phyloP scores from a whole-genome alignment of 2,329 filamentous ascomycete genomes.

The Niveomyces coronatus region DNA sequence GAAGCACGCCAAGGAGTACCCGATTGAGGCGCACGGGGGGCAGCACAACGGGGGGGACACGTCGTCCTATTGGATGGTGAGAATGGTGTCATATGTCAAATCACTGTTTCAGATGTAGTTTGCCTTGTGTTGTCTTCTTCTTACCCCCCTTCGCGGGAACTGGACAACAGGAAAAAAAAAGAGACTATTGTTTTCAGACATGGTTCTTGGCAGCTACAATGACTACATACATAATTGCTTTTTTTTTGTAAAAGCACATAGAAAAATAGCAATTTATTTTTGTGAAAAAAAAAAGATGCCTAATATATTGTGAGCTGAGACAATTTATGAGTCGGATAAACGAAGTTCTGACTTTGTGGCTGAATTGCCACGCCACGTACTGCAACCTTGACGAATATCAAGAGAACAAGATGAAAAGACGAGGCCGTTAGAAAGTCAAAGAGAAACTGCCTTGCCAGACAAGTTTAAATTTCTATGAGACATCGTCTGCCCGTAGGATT shows the following conservation, averaged over 20 bases:
- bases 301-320: too few species aligned
- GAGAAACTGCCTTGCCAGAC: not conserved
- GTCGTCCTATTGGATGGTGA: not conserved
- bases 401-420: not conserved
- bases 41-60: not conserved
- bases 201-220: too few species aligned
- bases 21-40: not conserved
- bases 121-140: not conserved
- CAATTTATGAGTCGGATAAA: too few species aligned
- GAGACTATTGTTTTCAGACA: too few species aligned
- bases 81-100: not conserved
- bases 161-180: too few species aligned
- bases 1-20: slow-evolving; percentile 2
- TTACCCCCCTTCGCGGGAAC: not conserved
- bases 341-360: too few species aligned
- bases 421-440: not conserved
- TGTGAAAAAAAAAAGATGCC: too few species aligned
- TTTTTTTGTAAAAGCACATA: too few species aligned
- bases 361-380: too few species aligned
- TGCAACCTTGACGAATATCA: too few species aligned
- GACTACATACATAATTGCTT: too few species aligned
- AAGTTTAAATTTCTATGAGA: not conserved
- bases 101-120: not conserved
- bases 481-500: not conserved
- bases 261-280: too few species aligned